These are phyloP conservation scores for Ophiostoma montium DNA, from an alignment of 2,329 filamentous ascomycete species.

Conservation along the genomic window DNA sequence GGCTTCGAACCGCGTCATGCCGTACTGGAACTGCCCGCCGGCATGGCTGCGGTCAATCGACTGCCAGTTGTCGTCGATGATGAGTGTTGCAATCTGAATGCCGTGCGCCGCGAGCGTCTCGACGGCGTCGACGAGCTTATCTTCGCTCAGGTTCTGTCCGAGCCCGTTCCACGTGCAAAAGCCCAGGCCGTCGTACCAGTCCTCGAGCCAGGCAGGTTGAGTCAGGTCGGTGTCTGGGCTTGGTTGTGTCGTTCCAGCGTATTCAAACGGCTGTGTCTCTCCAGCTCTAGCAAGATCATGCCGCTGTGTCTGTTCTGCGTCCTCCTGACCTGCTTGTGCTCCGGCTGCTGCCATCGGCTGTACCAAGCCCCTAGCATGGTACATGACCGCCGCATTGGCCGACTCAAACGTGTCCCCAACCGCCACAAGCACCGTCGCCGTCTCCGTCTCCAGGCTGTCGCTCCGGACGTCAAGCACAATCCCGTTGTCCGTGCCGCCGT, in stretches of 20 bases:
- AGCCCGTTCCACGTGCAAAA: slow-evolving; percentile 97
- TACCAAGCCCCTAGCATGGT: slow-evolving; percentile 63
- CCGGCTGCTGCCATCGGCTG: slow-evolving; percentile 21
- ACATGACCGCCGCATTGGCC: slow-evolving; percentile 69
- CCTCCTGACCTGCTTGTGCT: not conserved
- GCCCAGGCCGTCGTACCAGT: slow-evolving; percentile 84
- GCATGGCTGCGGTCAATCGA: slow-evolving; percentile 41
- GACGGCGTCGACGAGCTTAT: slow-evolving; percentile 64
- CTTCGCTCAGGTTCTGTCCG: slow-evolving; percentile 67
- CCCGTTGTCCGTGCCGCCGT: slow-evolving; percentile 37
- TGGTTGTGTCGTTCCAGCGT: not conserved
- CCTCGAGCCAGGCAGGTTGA: slow-evolving; percentile 58
- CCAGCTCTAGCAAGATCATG: too few relatives aligned
- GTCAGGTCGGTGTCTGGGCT: slow-evolving; percentile 32
- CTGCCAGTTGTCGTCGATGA: slow-evolving; percentile 98
- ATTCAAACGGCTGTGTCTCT: too few relatives aligned
- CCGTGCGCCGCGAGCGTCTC: slow-evolving; percentile 54
- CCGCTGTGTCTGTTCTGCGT: not conserved
- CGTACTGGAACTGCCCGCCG: slow-evolving; percentile 38
- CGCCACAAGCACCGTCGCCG: slow-evolving; percentile 52
- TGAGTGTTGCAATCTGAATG: slow-evolving; percentile 70
- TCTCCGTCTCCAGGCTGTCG: slow-evolving; percentile 43
- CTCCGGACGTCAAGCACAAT: slow-evolving; percentile 58
- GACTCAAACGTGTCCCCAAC: slow-evolving; percentile 59
- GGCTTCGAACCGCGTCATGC: slow-evolving; percentile 79